Conservation (phyloP, 225 moss, liverwort and hornwort genomes). For the Pseudoscleropodium purum region DNA sequence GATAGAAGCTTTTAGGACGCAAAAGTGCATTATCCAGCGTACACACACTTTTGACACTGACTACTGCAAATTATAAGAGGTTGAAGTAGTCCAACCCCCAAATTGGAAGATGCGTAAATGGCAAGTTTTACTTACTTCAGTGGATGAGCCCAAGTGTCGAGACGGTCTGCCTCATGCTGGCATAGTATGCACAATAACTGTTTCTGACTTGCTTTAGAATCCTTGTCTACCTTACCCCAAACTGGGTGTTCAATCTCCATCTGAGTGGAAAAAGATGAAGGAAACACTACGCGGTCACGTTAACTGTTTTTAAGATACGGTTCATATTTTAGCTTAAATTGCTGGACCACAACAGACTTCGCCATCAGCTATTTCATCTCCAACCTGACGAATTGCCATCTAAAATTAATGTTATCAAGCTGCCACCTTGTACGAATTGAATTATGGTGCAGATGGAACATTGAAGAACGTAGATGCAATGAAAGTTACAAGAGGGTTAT, state of each 20-base stretch:
- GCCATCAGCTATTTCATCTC: not conserved
- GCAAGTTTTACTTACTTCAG: constrained; percentile 37
- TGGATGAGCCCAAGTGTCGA: constrained; percentile 89
- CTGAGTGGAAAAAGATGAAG: constrained; percentile 14
- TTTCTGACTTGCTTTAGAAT: constrained; percentile 45
- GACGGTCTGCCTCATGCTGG: constrained; percentile 75
- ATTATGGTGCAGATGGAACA: not conserved
- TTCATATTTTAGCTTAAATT: not conserved
- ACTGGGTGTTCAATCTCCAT: constrained; percentile 44
- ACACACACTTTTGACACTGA: not conserved
- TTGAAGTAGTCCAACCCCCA: not conserved
- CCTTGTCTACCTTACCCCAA: constrained; percentile 47
- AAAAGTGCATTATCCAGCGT: not conserved
- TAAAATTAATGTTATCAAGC: not conserved
- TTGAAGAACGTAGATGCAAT: not conserved
- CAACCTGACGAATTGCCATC: not conserved
- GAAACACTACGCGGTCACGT: not conserved
- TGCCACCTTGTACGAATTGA: not conserved
- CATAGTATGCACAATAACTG: constrained; percentile 67
- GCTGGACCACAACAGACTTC: not conserved
- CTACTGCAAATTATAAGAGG: not conserved
- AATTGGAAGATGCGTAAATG: not conserved
- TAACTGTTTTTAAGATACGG: not conserved
- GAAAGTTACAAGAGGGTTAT: not conserved
- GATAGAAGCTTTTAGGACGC: not conserved